phyloP scores from a whole-genome alignment of 345 rosid species.

The Eucalyptus regnans region DNA sequence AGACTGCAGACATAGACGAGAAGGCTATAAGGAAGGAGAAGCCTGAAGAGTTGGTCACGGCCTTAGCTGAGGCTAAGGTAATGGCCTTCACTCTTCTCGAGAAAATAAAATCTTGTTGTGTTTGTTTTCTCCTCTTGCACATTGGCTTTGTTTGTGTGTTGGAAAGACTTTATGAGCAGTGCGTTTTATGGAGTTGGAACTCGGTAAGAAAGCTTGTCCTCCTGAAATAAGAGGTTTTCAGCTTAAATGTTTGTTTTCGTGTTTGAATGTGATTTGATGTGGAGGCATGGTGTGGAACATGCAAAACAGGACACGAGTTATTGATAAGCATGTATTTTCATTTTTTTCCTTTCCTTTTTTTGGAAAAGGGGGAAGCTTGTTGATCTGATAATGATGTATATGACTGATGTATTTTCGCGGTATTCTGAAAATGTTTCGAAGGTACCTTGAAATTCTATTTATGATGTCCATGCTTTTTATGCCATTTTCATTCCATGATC shows the following conservation, averaged over 20 bases:
- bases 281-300: neutral
- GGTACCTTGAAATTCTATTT: too few species aligned
- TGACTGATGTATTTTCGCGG: neutral
- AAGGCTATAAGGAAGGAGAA: slow-evolving; percentile 58
- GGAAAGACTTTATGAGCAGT: neutral
- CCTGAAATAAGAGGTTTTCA: neutral
- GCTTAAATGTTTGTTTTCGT: neutral
- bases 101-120: neutral
- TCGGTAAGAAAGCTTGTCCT: neutral
- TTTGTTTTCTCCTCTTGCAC: neutral
- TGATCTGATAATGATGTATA: neutral
- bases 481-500: neutral
- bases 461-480: neutral
- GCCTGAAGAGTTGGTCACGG: slow-evolving; percentile 82
- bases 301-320: neutral
- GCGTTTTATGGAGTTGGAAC: neutral
- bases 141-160: neutral
- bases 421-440: too few species aligned
- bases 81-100: neutral
- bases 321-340: neutral
- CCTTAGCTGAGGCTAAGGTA: slow-evolving; percentile 93
- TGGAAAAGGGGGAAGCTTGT: neutral
- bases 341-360: neutral
- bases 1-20: slow-evolving; percentile 97
- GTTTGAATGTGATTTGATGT: neutral